Evolutionary conservation across 192 early-diverging fungal genomes (phyloP).

Genomic region (Linnemannia elongata): DNA sequence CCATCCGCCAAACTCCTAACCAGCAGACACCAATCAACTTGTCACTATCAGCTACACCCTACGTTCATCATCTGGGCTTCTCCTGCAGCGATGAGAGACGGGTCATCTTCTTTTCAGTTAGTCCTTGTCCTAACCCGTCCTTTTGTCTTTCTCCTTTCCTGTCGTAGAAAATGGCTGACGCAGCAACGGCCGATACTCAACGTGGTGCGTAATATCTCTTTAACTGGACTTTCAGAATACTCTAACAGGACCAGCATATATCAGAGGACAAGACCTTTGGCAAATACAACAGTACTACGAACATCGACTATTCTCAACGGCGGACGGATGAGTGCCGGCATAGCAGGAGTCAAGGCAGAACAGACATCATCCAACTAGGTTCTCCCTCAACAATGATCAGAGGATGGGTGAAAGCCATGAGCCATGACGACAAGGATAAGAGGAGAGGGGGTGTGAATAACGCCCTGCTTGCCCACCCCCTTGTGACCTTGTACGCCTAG

Average conservation of each 20-base stretch:
- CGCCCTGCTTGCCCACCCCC: not conserved
- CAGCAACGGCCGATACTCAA: conserved; percentile 58
- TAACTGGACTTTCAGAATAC: no score
- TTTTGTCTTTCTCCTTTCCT: not conserved
- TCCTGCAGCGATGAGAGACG: not conserved
- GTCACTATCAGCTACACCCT: not conserved
- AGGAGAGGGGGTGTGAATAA: not conserved
- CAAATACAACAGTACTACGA: not conserved
- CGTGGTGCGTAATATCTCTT: conserved; percentile 35
- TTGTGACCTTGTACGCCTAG: not conserved
- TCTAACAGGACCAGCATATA: not conserved
- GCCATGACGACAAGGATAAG: not conserved
- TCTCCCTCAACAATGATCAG: not conserved
- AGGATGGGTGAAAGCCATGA: not conserved
- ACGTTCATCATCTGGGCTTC: not conserved
- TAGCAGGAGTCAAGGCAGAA: no score
- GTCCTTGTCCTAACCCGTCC: not conserved
- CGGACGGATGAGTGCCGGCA: no score
- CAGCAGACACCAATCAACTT: conserved; percentile 4
- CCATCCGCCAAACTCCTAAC: not conserved
- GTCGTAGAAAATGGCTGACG: conserved; percentile 51
- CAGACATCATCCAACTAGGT: not conserved
- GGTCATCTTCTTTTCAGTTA: not conserved
- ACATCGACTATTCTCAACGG: no score
- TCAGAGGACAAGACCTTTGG: not conserved